Conservation (phyloP, 2,329 filamentous ascomycete genomes). For the Fusarium cicatricum region DNA sequence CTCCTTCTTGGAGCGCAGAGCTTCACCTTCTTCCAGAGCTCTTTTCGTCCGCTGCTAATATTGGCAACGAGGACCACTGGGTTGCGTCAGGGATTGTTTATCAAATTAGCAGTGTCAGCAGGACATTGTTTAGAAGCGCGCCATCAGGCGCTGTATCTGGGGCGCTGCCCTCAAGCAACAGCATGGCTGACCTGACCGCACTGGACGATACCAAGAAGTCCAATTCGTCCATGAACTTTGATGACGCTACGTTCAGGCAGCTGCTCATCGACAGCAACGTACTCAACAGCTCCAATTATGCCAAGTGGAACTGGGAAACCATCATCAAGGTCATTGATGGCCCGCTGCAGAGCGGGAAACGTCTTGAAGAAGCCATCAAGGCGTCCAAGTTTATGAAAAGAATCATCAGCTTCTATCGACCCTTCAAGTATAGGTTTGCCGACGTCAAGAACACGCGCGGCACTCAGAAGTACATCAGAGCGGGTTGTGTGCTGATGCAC, state of each 20-base stretch:
- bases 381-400: conserved; percentile 97
- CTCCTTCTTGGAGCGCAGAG: conserved; percentile 80
- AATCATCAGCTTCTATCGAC: conserved; percentile 91
- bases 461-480: conserved; percentile 92
- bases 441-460: conserved; percentile 89
- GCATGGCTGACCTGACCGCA: conserved; percentile 57
- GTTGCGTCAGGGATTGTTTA: conserved; percentile 91
- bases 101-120: conserved; percentile 96
- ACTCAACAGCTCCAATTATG: conserved; percentile 85
- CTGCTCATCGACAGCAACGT: conserved; percentile 82
- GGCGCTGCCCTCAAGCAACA: conserved; percentile 53
- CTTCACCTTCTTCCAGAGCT: conserved; percentile 89
- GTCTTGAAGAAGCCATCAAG: conserved; percentile 92
- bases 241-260: conserved; percentile 71
- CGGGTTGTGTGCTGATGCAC: conserved; percentile 87
- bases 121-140: conserved; percentile 85
- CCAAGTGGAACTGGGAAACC: conserved; percentile 98
- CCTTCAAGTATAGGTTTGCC: conserved; percentile 96
- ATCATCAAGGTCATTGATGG: conserved; percentile 93
- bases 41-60: conserved; percentile 78
- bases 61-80: conserved; percentile 76
- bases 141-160: conserved; percentile 54
- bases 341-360: conserved; percentile 87
- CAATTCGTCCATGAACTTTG: conserved; percentile 56
- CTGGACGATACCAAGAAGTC: conserved; percentile 65